Conservation (phyloP, 1,284 basidiomycete genomes). For the Fomitiporia mediterranea region DNA sequence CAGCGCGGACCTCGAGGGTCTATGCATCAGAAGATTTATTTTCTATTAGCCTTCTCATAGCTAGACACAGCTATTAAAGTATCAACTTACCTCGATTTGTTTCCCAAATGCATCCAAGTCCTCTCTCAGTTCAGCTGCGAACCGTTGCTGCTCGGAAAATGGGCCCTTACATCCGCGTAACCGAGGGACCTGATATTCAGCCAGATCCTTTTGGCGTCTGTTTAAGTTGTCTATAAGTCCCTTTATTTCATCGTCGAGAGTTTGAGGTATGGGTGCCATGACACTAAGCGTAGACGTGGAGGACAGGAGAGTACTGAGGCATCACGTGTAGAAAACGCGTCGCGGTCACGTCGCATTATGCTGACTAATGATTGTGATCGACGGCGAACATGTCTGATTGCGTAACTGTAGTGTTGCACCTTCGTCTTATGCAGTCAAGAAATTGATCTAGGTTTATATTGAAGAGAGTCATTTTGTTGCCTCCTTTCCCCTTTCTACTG, state of each 20-base stretch:
- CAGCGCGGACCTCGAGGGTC: slow-evolving; percentile 60
- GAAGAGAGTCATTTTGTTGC: too few species aligned
- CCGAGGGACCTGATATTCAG: slow-evolving; percentile 69
- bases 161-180: slow-evolving; percentile 64
- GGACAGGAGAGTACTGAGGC: neutral
- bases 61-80: neutral
- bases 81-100: slow-evolving; percentile 63
- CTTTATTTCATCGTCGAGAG: slow-evolving; percentile 46
- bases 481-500: too few species aligned
- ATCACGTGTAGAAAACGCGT: slow-evolving; percentile 2
- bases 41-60: neutral
- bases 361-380: too few species aligned
- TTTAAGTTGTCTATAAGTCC: slow-evolving; percentile 48
- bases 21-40: slow-evolving; percentile 28
- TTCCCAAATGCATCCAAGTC: slow-evolving; percentile 61
- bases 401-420: too few species aligned
- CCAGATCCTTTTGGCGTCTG: slow-evolving; percentile 59
- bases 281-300: neutral
- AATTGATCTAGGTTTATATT: too few species aligned
- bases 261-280: slow-evolving; percentile 61
- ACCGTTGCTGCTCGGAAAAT: slow-evolving; percentile 61
- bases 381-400: too few species aligned
- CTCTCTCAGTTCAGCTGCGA: slow-evolving; percentile 69
- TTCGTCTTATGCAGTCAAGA: too few species aligned
- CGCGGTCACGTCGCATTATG: too few species aligned